Evolutionary conservation across 2,329 filamentous ascomycete species (phyloP).

Genomic region (Nemania diffusa): DNA sequence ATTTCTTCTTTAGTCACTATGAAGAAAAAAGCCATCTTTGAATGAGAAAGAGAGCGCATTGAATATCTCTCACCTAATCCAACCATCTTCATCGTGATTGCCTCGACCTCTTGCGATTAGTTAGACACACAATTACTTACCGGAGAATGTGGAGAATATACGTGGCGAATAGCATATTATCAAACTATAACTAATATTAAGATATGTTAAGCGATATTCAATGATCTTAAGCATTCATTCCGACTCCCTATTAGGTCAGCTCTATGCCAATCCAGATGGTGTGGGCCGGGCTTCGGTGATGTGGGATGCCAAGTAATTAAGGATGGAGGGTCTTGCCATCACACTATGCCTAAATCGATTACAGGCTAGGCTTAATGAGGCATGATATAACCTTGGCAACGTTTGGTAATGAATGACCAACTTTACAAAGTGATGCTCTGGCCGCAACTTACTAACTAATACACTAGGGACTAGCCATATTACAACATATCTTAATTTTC

Average conservation of each 20-base stretch:
- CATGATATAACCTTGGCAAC: background rate
- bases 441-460: slow-evolving; percentile 7
- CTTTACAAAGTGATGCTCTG: background rate
- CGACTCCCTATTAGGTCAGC: background rate
- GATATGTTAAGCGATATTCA: too few relatives aligned
- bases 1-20: too few relatives aligned
- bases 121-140: too few relatives aligned
- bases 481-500: background rate
- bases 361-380: slow-evolving; percentile 4
- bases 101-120: too few relatives aligned
- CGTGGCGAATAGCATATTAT: too few relatives aligned
- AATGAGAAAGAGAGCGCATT: too few relatives aligned
- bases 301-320: slow-evolving; percentile 31
- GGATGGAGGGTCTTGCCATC: slow-evolving; percentile 5
- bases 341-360: background rate
- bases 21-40: too few relatives aligned
- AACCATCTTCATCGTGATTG: too few relatives aligned
- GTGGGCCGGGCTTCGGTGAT: slow-evolving; percentile 4
- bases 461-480: background rate
- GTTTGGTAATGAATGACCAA: slow-evolving; percentile 21
- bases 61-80: too few relatives aligned
- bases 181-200: too few relatives aligned
- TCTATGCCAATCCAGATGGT: background rate
- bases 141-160: too few relatives aligned
- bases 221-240: background rate